A percentile compares a stretch with the other conserved stretches of the same genome.
Evolutionary conservation across 129 eudicot species (phyloP).

Genomic region (Tanacetum coccineum): DNA sequence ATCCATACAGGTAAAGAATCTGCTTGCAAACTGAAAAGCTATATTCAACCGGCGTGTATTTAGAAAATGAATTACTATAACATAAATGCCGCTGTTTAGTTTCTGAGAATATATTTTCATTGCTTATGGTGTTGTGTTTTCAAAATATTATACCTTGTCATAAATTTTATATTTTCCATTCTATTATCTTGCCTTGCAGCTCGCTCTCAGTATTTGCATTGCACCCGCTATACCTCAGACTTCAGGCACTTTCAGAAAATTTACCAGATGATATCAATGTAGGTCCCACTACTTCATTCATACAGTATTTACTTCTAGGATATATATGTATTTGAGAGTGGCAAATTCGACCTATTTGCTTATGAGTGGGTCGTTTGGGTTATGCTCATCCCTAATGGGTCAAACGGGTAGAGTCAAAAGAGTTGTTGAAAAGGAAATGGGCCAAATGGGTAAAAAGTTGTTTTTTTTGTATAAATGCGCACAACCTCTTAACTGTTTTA

Average conservation of each 20-base stretch:
- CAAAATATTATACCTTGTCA: neutral
- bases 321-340: neutral
- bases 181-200: conserved; percentile 47
- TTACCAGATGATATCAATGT: conserved; percentile 80
- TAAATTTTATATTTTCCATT: neutral
- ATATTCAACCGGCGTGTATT: neutral
- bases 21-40: neutral
- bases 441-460: too few relatives aligned
- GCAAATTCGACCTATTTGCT: too few relatives aligned
- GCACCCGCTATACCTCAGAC: conserved; percentile 93
- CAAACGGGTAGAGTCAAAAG: too few relatives aligned
- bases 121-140: neutral
- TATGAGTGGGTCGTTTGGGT: too few relatives aligned
- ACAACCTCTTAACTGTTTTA: too few relatives aligned
- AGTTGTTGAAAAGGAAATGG: too few relatives aligned
- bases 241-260: conserved; percentile 72
- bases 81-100: neutral
- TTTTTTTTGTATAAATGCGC: too few relatives aligned
- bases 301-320: neutral
- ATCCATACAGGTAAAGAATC: conserved; percentile 80
- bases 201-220: conserved; percentile 95
- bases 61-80: neutral
- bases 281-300: neutral
- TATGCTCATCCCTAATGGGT: too few relatives aligned
- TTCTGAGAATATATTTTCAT: neutral